Conservation (phyloP, 2,329 filamentous ascomycete genomes). For the Fusarium foetens region DNA sequence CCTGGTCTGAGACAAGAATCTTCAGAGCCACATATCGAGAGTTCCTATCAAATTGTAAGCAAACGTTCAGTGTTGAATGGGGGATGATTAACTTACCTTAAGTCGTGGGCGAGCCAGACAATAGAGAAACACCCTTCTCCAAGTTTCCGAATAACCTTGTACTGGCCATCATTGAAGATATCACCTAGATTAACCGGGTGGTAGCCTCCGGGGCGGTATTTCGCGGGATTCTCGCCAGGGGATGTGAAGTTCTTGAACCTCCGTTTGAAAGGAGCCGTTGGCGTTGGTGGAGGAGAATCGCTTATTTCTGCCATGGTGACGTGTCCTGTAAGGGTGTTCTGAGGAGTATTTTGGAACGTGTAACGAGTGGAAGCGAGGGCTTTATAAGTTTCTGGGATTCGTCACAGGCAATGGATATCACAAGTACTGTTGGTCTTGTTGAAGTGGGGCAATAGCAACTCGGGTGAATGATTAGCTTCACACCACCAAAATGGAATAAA, state of each 20-base stretch:
- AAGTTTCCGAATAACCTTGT: slow-evolving; percentile 57
- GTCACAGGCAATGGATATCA: not conserved
- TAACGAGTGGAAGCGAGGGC: no score
- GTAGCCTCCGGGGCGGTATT: slow-evolving; percentile 53
- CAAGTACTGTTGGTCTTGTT: not conserved
- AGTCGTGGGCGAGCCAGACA: slow-evolving; percentile 56
- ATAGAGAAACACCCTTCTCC: slow-evolving; percentile 58
- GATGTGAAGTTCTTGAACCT: slow-evolving; percentile 31
- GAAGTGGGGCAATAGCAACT: not conserved
- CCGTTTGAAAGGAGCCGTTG: no score
- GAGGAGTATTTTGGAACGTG: no score
- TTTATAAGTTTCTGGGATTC: no score
- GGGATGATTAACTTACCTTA: slow-evolving; percentile 31
- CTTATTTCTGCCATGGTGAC: no score
- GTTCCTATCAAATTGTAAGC: slow-evolving; percentile 15
- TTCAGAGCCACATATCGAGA: not conserved
- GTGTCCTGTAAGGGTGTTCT: no score
- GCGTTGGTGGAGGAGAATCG: no score
- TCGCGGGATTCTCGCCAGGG: slow-evolving; percentile 45
- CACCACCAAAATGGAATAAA: not conserved
- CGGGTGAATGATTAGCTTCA: not conserved
- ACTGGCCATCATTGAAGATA: slow-evolving; percentile 52
- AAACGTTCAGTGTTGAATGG: not conserved
- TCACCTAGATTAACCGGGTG: slow-evolving; percentile 57
- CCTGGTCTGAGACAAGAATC: not conserved